Evolutionary conservation across 2,329 filamentous ascomycete genomes (phyloP).

Genomic region (Dactylellina parvicollis): DNA sequence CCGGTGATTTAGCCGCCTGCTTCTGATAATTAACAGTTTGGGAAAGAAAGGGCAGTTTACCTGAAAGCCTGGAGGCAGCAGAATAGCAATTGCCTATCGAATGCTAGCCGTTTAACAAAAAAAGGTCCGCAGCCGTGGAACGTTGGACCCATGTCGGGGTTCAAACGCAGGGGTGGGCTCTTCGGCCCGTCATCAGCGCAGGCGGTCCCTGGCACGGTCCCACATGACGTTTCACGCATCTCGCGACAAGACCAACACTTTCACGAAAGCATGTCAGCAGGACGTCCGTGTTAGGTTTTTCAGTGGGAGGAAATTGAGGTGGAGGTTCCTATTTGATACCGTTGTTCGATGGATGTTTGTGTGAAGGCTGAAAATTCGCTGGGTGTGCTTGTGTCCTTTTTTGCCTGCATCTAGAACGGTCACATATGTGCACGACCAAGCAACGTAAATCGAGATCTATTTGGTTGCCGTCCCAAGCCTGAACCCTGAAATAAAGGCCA

Average conservation of each 20-base stretch:
- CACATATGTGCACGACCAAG: too few species aligned
- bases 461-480: too few species aligned
- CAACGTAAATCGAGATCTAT: not conserved
- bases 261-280: too few species aligned
- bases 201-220: conserved; percentile 36
- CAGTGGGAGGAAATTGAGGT: too few species aligned
- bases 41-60: conserved; percentile 6
- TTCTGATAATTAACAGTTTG: conserved; percentile 6
- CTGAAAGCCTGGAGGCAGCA: not conserved
- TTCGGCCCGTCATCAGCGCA: conserved; percentile 54
- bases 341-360: too few species aligned
- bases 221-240: conserved; percentile 48
- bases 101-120: not conserved
- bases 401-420: too few species aligned
- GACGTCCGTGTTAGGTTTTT: too few species aligned
- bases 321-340: too few species aligned
- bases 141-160: conserved; percentile 31
- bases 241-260: conserved; percentile 32
- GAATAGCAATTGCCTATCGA: not conserved
- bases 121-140: not conserved
- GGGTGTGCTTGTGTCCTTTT: too few species aligned
- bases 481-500: too few species aligned
- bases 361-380: too few species aligned
- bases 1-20: conserved; percentile 46
- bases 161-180: conserved; percentile 52